phyloP scores from a whole-genome alignment of 1,284 basidiomycete species.

The Athelia psychrophila region DNA sequence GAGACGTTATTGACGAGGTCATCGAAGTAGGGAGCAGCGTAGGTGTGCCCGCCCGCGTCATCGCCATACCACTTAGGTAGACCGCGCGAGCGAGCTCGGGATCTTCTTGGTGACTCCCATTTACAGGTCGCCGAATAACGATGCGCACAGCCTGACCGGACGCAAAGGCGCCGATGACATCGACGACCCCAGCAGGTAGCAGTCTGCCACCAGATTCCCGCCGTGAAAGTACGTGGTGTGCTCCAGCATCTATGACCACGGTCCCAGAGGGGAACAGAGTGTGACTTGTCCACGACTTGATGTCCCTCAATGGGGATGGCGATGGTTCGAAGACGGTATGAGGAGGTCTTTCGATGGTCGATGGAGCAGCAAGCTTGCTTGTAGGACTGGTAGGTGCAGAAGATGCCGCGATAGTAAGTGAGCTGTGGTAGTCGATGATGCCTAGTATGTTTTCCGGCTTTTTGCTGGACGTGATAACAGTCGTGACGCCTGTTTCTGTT shows the following conservation, averaged over 20 bases:
- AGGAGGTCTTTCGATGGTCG: slow-evolving; percentile 49
- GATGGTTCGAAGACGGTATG: slow-evolving; percentile 90
- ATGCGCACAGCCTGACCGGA: slow-evolving; percentile 93
- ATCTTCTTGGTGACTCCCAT: slow-evolving; percentile 20
- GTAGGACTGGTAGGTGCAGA: slow-evolving; percentile 40
- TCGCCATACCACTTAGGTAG: slow-evolving; percentile 22
- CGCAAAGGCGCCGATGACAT: slow-evolving; percentile 87
- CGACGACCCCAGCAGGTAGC: slow-evolving; percentile 87
- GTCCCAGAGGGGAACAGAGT: slow-evolving; percentile 88
- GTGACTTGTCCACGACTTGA: slow-evolving; percentile 95
- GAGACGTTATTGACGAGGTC: slow-evolving; percentile 35
- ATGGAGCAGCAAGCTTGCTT: slow-evolving; percentile 15
- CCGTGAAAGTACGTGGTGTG: slow-evolving; percentile 80
- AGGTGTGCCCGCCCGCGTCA: slow-evolving; percentile 45
- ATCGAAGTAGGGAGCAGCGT: slow-evolving; percentile 27
- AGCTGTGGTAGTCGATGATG: slow-evolving; percentile 77
- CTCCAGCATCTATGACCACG: slow-evolving; percentile 88
- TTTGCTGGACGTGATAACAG: slow-evolving; percentile 85
- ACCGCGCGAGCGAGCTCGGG: slow-evolving; percentile 24
- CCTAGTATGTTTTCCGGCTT: slow-evolving; percentile 76
- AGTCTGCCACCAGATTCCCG: slow-evolving; percentile 88
- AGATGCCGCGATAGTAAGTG: slow-evolving; percentile 31
- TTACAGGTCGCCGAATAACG: slow-evolving; percentile 50
- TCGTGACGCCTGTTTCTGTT: slow-evolving; percentile 93
- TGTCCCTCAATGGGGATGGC: slow-evolving; percentile 74